Evolutionary conservation across 2,329 filamentous ascomycete genomes (phyloP).

Genomic region (Alternaria brassicae): DNA sequence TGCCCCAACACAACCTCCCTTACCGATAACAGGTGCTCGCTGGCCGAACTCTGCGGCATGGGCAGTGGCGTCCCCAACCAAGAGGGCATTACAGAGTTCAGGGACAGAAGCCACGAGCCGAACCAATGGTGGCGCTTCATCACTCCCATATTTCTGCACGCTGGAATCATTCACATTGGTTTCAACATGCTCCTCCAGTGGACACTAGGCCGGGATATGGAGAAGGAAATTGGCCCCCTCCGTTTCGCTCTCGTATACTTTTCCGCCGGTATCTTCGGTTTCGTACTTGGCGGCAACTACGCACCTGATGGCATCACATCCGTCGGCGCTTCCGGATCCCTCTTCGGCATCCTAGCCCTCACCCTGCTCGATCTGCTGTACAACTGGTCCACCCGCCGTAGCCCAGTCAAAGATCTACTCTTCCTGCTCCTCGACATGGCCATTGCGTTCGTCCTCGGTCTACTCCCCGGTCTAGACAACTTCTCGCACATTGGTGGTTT

Average conservation of each 20-base stretch:
- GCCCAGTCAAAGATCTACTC: constrained; percentile 81
- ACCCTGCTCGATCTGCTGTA: constrained; percentile 90
- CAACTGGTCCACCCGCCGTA: constrained; percentile 81
- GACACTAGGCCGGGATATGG: constrained; percentile 90
- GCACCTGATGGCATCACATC: constrained; percentile 82
- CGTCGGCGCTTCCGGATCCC: constrained; percentile 82
- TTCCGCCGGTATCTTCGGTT: constrained; percentile 91
- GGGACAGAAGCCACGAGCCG: constrained; percentile 69
- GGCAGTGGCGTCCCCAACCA: constrained; percentile 74
- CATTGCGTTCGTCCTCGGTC: constrained; percentile 89
- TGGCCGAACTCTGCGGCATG: constrained; percentile 86
- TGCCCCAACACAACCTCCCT: constrained; percentile 79
- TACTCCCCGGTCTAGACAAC: constrained; percentile 93
- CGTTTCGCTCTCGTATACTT: constrained; percentile 92
- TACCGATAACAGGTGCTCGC: constrained; percentile 66
- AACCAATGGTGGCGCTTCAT: constrained; percentile 99
- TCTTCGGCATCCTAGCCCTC: constrained; percentile 92
- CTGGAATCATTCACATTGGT: constrained; percentile 89
- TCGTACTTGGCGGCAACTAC: constrained; percentile 93
- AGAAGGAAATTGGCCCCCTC: constrained; percentile 84
- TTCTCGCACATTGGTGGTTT: constrained; percentile 98
- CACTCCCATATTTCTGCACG: constrained; percentile 92
- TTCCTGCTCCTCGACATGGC: constrained; percentile 85
- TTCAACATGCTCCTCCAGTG: constrained; percentile 95
- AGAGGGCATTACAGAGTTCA: constrained; percentile 55